Evolutionary conservation across 164 flowering plant species (phyloP), one percentile per base, ranked within the genome.

Genomic region (Santalum album): DNA sequence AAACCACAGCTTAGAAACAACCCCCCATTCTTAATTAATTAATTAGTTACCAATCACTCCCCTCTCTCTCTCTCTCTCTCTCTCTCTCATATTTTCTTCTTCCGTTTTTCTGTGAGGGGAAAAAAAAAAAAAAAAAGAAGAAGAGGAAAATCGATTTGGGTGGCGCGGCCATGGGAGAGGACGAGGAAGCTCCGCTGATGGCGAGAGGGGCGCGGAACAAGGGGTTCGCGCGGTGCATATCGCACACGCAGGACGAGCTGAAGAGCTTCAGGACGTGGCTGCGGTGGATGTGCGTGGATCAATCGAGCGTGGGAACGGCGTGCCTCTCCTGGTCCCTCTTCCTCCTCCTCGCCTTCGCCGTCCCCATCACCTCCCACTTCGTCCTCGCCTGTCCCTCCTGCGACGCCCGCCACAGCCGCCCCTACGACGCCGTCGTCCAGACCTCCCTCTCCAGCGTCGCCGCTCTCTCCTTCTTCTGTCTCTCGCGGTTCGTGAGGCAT

Each of bases 261-360:
- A 66, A 59, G 20, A 69, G 78, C 67, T 91, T 88, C 70, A 55
- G 96, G 23, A 66, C 84, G 1, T 88, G 80, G 55, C 79, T 91
- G 1, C 53, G 70, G 50, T 91, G 88, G 84, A 76, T 91, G 82
- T 88, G 95, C 69, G 89, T 91, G 5, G 98, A 91, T 51, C 98
- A 91, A 54, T 81, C 92, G 18, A 66, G 34, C 38, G 11, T 45
- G 1, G 62, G 61, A 56, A 59, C 69, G 21, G 67, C 86, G 7
- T 54, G 49, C 18, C 61, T 91, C 12, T 86, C 96, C 0, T 91
- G 96, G 95, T 57, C 69, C 25, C 50, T 88, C 36, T 92, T 88
- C 64, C 19, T 84, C 11, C 35, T 81, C 2, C 64, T 92, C 34
- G 69, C 72, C 7, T 48, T 88, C 20, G 70, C 44, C 2, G 89